These are phyloP conservation scores for Sonneratia caseolaris DNA, from an alignment of 345 rosid genomes.

Conservation along the genomic window DNA sequence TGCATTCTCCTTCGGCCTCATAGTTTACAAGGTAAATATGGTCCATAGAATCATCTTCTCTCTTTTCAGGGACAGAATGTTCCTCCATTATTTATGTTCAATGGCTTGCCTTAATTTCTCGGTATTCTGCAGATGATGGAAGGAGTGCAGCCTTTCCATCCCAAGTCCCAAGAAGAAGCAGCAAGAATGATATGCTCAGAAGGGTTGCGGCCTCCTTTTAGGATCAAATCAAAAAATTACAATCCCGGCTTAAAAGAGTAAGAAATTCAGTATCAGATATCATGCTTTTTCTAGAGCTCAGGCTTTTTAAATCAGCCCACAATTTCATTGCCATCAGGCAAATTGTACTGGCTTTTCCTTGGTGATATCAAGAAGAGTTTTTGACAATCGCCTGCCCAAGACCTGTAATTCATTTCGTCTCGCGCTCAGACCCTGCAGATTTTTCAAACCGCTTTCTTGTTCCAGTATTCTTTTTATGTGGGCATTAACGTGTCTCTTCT, in stretches of 20 bases:
- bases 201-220: slow-evolving; percentile 61
- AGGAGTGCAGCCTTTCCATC: slow-evolving; percentile 71
- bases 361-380: neutral
- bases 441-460: neutral
- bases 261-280: slow-evolving; percentile 14
- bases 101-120: slow-evolving; percentile 4
- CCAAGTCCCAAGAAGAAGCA: slow-evolving; percentile 59
- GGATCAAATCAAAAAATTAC: slow-evolving; percentile 52
- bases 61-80: neutral
- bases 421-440: neutral
- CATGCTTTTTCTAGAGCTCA: neutral
- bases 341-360: neutral
- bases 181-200: slow-evolving; percentile 53
- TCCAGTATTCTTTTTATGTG: no score
- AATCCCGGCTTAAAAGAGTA: slow-evolving; percentile 83
- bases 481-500: neutral
- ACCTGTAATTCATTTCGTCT: neutral
- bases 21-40: slow-evolving; percentile 10
- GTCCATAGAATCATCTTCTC: neutral
- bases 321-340: neutral
- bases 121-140: slow-evolving; percentile 59
- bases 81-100: neutral
- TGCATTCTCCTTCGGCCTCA: slow-evolving; percentile 13
- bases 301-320: neutral
- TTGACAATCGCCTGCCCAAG: neutral